Evolutionary conservation across 1,284 basidiomycete species (phyloP), one percentile per base, ranked within the genome.

Genomic region (Anthracocystis panici-leucophaei): DNA sequence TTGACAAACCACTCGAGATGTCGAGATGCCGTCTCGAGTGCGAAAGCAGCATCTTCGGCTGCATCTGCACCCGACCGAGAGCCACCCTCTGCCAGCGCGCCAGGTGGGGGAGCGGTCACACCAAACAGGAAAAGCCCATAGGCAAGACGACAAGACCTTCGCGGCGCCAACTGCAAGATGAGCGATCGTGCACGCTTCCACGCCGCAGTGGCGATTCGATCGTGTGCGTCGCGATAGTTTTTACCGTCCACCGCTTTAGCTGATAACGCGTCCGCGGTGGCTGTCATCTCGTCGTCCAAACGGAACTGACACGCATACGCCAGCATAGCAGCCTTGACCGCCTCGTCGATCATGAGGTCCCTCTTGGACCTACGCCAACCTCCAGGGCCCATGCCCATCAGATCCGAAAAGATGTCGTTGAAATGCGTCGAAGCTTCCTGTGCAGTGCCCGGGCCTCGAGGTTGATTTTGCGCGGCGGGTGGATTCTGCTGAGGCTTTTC

Each of bases 241-340:
- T 69, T 66, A 2, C 72, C 72, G 44, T 75, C 66, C 0, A 33
- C 51, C 8, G 66, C 72, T 9, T 66, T 63, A 3, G 46, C 27
- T 18, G 66, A 75, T 0, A 51, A 63, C 23, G 72, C 72, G 45
- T 75, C 72, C 0, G 63, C 72, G 8, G 16, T 40, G 0, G 63
- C 66, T 10, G 72, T 75, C 58, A 68, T 69, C 51, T 75, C 72
- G 33, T 71, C 75, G 31, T 77, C 75, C 27, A 77, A 51, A 0
- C 75, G 52, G 54, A 72, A 77, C 31, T 77, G 75, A 38, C 75
- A 77, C 2, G 75, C 75, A n/a, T 77, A 77, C 5, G 75, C 75
- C 16, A 77, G 56, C 75, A 77, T 77, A 11, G 66, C 66, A 1
- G 75, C 75, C 40, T 77, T 77, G 49, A 77, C 75, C 12, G 75